Evolutionary conservation across 495 filamentous ascomycete species (phyloP), one percentile per base, ranked within the genome.

Genomic region (Podospora comata): DNA sequence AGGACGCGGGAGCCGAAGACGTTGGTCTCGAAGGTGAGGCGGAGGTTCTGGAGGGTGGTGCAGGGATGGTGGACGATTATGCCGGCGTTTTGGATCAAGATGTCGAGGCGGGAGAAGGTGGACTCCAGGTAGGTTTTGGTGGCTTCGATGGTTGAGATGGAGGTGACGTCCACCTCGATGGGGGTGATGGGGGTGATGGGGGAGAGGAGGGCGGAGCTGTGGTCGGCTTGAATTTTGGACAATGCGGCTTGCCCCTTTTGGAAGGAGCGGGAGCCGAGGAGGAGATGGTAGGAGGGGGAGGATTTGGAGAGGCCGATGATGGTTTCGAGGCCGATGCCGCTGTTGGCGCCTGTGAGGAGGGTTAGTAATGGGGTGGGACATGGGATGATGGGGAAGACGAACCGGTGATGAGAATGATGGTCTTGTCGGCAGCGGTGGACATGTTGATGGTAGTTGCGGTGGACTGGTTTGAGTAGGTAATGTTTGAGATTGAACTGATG

Each of bases 31-130:
- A 85, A 86, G 13, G 80, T 77, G 19, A 75, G 72, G 72, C 71
- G 80, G 15, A 64, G 68, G 44, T 55, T 76, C 66, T 48, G 66
- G 7, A 71, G 32, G n/a, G 66, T 73, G 28, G 78, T 75, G 59
- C 16, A 39, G 27, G 61, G 57, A 20, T 71, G 64, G 64, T 67
- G 68, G 60, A 73, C 66, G 19, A 73, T 65, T 44, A 78, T 76
- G 30, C 81, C 82, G 3, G 82, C 83, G 62, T 85, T 86, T 75
- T 84, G 84, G 68, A 85, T 75, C 18, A 86, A 74, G 4, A 77
- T 76, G 69, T 86, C 84, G 0, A 85, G 57, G 44, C 73, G 76
- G 64, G 79, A 81, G 57, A 76, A 81, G 23, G 75, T 69, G 11
- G 27, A 7, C 18, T 71, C 57, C 11, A 86, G 72, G 23, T 77